Base-by-base conservation (phyloP, 805 yeast species). In the Yarrowia hollandica region DNA sequence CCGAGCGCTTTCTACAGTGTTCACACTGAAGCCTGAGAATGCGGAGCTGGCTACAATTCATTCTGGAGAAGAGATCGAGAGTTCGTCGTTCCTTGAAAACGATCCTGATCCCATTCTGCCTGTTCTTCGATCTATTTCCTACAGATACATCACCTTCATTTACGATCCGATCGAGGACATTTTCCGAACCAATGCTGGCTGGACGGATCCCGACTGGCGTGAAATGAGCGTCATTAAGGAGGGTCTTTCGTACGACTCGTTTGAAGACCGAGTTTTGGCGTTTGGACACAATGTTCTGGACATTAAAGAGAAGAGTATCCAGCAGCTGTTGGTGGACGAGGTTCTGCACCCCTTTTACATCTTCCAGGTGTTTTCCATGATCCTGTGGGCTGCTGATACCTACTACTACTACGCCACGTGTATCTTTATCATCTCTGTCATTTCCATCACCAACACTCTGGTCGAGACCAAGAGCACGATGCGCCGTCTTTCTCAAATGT, bases 351-450 rank as follows among this genome's bases (percentile, higher is more conserved):
- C 99, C 0, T 94, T 94, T 69, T 94, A 94, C 70, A 80, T 95
- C 39, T 94, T 94, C 70, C 99, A 94, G 74, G 84, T 92, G 1
- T 92, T 92, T 69, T 90, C 97, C 3, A 87, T 94, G 60, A 74
- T 91, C 28, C 75, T 94, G 42, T 94, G 99, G 99, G 79, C 90
- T 10, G 81, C 90, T 14, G 99, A 94, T 71, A 86, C 88, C 65
- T 94, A 95, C 72, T 88, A 85, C 70, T 94, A 92, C 73, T 94
- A 94, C 69, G 99, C 99, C 0, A 78, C 82, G 16, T 95, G 99
- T 72, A 94, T 94, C 62, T 85, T 94, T 64, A 60, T 90, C 31
- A 94, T 94, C 30, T 94, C 99, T 0, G 69, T 90, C 34, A 73
- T 88, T 4, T 88, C 97, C 1, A 85, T 94, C 22, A 73, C 79